Evolutionary conservation across 2,329 filamentous ascomycete species (phyloP).

Genomic region (Metarhizium brunneum): DNA sequence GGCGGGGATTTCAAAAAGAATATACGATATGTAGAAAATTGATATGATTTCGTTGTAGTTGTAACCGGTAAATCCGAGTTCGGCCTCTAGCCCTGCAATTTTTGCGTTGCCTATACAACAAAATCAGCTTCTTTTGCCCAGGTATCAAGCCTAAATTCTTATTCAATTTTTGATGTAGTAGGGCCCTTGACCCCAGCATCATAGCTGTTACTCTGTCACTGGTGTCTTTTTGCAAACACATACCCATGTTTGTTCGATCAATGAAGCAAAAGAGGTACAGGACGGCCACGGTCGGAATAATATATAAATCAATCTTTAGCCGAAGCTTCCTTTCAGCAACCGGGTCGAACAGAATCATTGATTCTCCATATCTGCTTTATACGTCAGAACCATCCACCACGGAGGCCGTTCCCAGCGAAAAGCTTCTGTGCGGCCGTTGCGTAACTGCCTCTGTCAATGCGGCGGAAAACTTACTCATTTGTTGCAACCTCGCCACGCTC

Average conservation of each 20-base stretch:
- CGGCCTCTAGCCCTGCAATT: conserved; percentile 54
- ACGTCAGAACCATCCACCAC: background rate
- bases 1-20: conserved; percentile 61
- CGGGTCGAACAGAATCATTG: conserved; percentile 43
- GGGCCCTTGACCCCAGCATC: too few relatives aligned
- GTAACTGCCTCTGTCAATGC: too few relatives aligned
- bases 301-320: conserved; percentile 55
- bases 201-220: background rate
- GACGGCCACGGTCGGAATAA: conserved; percentile 56
- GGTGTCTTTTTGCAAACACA: conserved; percentile 7
- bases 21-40: conserved; percentile 65
- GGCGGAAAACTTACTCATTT: conserved; percentile 22
- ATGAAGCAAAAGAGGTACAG: conserved; percentile 69
- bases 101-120: conserved; percentile 50
- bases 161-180: too few relatives aligned
- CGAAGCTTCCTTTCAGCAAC: conserved; percentile 48
- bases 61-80: conserved; percentile 49
- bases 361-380: background rate
- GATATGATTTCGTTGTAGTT: conserved; percentile 63
- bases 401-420: too few relatives aligned
- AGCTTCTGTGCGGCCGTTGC: too few relatives aligned
- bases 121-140: background rate
- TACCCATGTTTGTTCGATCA: conserved; percentile 65
- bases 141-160: too few relatives aligned
- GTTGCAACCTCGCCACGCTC: conserved; percentile 36